phyloP scores from a whole-genome alignment of 164 flowering plant species.

The Saururus chinensis region DNA sequence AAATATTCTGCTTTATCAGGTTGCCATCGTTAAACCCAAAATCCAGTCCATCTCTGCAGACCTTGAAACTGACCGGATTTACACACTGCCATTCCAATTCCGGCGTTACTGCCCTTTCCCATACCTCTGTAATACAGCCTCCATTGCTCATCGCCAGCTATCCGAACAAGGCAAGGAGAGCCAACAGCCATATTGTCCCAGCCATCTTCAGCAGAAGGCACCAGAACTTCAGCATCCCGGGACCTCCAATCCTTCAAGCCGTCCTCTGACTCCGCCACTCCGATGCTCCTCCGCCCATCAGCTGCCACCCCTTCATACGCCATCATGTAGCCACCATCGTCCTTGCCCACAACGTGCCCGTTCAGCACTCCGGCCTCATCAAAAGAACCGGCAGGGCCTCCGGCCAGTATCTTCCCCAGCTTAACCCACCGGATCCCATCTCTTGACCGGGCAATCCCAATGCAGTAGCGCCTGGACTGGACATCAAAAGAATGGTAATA shows the following conservation, averaged over 20 bases:
- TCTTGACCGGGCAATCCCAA: constrained; percentile 76
- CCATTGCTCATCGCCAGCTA: constrained; percentile 70
- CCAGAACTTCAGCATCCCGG: constrained; percentile 29
- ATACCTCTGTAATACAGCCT: constrained; percentile 75
- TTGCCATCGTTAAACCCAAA: constrained; percentile 18
- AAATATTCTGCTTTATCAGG: too few species aligned
- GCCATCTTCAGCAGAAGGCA: constrained; percentile 28
- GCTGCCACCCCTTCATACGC: constrained; percentile 67
- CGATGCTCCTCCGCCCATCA: constrained; percentile 56
- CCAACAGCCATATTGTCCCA: constrained; percentile 66
- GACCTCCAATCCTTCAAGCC: constrained; percentile 68
- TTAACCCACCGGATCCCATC: constrained; percentile 89
- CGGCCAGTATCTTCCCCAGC: constrained; percentile 62
- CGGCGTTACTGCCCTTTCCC: constrained; percentile 42
- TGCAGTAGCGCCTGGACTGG: constrained; percentile 25
- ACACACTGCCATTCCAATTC: constrained; percentile 78
- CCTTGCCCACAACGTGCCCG: constrained; percentile 41
- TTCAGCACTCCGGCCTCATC: constrained; percentile 56
- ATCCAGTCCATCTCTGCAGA: constrained; percentile 57
- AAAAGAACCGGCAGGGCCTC: constrained; percentile 37
- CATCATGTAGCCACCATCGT: constrained; percentile 64
- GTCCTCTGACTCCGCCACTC: constrained; percentile 58
- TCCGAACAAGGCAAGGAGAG: constrained; percentile 59
- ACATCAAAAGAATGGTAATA: constrained; percentile 71
- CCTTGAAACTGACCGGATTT: constrained; percentile 28